Evolutionary conservation across 306 rosid genomes (phyloP).

Genomic region (Clitoria ternatea): DNA sequence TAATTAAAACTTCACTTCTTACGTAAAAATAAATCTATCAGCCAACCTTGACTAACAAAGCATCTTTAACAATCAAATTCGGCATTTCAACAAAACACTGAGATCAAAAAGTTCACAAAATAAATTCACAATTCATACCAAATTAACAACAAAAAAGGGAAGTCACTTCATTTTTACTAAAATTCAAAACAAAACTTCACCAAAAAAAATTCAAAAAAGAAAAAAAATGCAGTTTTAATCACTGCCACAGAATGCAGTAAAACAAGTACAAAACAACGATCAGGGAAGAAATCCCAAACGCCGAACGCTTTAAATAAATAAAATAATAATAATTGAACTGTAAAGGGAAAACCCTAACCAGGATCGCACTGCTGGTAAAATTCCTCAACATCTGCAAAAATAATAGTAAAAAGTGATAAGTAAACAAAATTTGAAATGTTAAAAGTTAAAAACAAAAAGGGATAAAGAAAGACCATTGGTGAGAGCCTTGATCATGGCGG

Average conservation of each 20-base stretch:
- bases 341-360: constrained; percentile 38
- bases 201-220: no score
- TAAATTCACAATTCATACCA: neutral
- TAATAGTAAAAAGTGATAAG: neutral
- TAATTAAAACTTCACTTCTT: neutral
- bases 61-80: no score
- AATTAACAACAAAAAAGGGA: neutral
- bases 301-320: neutral
- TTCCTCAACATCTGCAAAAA: constrained; percentile 47
- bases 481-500: constrained; percentile 62
- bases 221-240: neutral
- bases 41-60: no score
- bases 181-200: no score
- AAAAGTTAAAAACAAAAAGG: neutral
- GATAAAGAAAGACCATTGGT: constrained; percentile 43
- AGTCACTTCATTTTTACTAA: neutral
- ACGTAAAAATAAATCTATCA: no score
- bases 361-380: constrained; percentile 70
- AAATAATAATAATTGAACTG: neutral
- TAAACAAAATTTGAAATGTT: neutral
- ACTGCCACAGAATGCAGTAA: neutral
- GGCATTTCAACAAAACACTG: neutral
- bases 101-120: neutral
- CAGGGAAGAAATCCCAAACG: neutral
- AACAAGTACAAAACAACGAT: neutral